Percentiles rank a stretch among this genome's conserved stretches.
These are phyloP conservation scores for Epichloe aotearoae DNA, from an alignment of 2,329 filamentous ascomycete species.

Conservation along the genomic window DNA sequence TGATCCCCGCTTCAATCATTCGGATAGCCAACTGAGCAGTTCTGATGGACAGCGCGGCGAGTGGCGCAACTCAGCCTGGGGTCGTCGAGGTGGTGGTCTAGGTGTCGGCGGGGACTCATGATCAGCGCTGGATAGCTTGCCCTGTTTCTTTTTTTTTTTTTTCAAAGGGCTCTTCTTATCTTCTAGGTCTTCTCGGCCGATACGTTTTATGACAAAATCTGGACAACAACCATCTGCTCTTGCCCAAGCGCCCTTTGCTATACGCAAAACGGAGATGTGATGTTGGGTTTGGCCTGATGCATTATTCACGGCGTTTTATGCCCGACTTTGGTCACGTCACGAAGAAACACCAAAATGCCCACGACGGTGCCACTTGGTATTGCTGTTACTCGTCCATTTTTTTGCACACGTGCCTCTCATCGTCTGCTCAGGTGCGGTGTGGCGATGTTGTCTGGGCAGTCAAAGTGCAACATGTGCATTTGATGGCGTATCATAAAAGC, in stretches of 20 bases:
- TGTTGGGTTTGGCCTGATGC: conserved; percentile 22
- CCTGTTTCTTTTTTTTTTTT: neutral
- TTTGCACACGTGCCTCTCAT: neutral
- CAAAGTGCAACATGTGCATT: neutral
- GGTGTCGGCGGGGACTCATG: conserved; percentile 34
- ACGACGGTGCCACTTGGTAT: neutral
- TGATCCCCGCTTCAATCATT: conserved; percentile 28
- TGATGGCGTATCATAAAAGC: neutral
- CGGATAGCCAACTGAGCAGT: conserved; percentile 27
- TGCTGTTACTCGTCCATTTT: neutral
- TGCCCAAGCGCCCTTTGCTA: conserved; percentile 8
- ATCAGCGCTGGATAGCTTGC: conserved; percentile 5
- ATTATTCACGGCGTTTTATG: conserved; percentile 25
- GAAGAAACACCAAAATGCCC: conserved; percentile 9
- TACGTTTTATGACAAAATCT: neutral
- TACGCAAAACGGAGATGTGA: conserved; percentile 13
- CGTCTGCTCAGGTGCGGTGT: neutral
- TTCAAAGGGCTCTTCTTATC: neutral
- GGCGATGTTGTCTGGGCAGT: neutral
- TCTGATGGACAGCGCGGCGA: conserved; percentile 34
- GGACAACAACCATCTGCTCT: neutral
- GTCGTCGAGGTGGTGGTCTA: conserved; percentile 34
- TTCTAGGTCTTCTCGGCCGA: neutral
- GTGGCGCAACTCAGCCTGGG: conserved; percentile 45
- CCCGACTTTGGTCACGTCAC: conserved; percentile 8